Evolutionary conservation across 2,329 filamentous ascomycete species (phyloP).

Genomic region (Cercospora sp.): DNA sequence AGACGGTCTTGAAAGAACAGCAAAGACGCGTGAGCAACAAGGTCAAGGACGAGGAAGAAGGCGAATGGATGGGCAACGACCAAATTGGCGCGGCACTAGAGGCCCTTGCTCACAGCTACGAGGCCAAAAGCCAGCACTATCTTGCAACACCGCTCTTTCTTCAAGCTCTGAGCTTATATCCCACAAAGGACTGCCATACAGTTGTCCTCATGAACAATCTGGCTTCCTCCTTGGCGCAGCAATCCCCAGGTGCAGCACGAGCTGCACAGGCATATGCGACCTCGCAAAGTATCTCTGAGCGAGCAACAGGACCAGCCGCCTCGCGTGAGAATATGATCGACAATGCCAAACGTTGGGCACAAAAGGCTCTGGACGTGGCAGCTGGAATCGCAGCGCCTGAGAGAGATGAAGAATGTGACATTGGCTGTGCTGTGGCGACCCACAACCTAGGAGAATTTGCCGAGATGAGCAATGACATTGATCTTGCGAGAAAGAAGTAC

Average conservation of each 20-base stretch:
- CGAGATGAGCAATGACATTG: constrained; percentile 66
- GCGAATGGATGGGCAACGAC: constrained; percentile 67
- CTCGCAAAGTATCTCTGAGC: constrained; percentile 39
- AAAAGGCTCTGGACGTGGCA: constrained; percentile 70
- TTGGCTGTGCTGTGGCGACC: constrained; percentile 78
- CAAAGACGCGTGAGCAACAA: constrained; percentile 57
- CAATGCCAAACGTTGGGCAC: constrained; percentile 74
- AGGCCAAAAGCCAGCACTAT: constrained; percentile 70
- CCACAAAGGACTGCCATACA: constrained; percentile 68
- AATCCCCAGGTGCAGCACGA: constrained; percentile 44
- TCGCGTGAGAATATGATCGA: constrained; percentile 60
- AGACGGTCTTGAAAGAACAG: constrained; percentile 74
- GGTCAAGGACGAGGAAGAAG: constrained; percentile 64
- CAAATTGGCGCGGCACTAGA: constrained; percentile 75
- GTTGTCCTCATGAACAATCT: constrained; percentile 86
- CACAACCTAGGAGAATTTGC: constrained; percentile 85
- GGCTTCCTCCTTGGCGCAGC: constrained; percentile 70
- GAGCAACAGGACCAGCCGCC: constrained; percentile 50
- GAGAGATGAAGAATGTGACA: constrained; percentile 76
- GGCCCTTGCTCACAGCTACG: constrained; percentile 76
- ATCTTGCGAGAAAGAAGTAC: constrained; percentile 68
- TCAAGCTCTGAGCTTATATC: constrained; percentile 72
- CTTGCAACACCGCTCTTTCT: constrained; percentile 84
- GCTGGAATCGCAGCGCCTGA: constrained; percentile 64
- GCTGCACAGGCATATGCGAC: constrained; percentile 36